Evolutionary conservation across 2,329 filamentous ascomycete species (phyloP), one percentile per base, ranked within the genome.

Genomic region (Aspergillus pseudoviridinutans): DNA sequence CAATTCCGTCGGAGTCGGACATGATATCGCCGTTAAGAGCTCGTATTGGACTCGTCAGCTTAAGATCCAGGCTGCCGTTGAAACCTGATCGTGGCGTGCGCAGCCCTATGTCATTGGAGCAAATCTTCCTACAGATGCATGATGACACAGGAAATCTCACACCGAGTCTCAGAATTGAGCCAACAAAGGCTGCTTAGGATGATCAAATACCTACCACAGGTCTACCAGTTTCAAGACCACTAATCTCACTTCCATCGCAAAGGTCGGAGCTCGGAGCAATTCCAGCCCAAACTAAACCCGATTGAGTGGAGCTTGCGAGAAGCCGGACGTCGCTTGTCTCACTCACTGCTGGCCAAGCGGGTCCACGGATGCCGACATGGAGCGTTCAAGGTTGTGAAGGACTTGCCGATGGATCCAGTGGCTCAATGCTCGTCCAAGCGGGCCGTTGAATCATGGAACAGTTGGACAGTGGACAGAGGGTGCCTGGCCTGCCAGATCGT

Each of bases 231-330:
- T 12, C 8, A 3, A 29, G 28, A 9, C 10, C 28, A 29, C 28
- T 4, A 14, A 17, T 14, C 14, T 17, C 22, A 17, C 12, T 5
- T 35, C 32, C 14, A 38, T 17, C 14, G 1, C 14, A 38, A 7
- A 38, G 24, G 10, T 27, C 24, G 22, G 9, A 47, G 7, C 4
- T 47, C 46, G 42, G 52, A 55, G 47, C 35, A 32, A 29, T n/a
- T 22, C 32, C 12, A 25, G 20, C n/a, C 49, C 51, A 47, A 25
- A 51, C 68, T 71, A 70, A 69, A 65, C 67, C 67, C n/a, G 42
- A 60, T 60, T 25, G 22, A 59, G 68, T 58, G 59, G 51, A 52
- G 35, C 62, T 70, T 70, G 68, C 68, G 68, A 70, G 64, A 29
- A 44, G 28, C 52, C 24, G 42, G 51, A 50, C 22, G 29, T 29